These are phyloP conservation scores for Urtica urens DNA, from an alignment of 306 rosid genomes.

Conservation along the genomic window DNA sequence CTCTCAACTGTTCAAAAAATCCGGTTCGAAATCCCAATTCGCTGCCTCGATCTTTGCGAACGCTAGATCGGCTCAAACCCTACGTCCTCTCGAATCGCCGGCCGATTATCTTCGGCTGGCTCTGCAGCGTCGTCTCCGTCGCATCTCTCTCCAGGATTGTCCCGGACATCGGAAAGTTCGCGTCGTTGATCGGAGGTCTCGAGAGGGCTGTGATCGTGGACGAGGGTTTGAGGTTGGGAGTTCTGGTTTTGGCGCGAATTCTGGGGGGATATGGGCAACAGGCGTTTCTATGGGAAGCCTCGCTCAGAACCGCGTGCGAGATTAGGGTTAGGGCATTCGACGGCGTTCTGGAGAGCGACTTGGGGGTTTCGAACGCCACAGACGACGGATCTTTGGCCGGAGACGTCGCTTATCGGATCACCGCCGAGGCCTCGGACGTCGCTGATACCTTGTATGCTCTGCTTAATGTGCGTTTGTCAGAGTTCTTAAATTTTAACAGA, in stretches of 20 bases:
- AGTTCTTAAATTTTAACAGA: neutral
- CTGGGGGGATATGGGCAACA: constrained; percentile 57
- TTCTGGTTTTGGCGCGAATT: constrained; percentile 37
- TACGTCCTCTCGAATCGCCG: constrained; percentile 29
- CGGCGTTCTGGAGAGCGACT: constrained; percentile 46
- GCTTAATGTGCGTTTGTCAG: constrained; percentile 48
- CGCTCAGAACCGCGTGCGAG: constrained; percentile 42
- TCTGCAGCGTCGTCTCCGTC: constrained; percentile 62
- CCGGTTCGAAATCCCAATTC: constrained; percentile 9
- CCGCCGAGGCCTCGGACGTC: constrained; percentile 78
- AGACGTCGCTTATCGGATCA: constrained; percentile 64
- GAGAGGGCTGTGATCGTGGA: constrained; percentile 7
- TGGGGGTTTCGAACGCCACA: constrained; percentile 41
- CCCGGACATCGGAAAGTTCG: constrained; percentile 27
- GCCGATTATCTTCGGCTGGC: constrained; percentile 57
- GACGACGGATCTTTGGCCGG: constrained; percentile 36
- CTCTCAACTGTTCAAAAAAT: constrained; percentile 13
- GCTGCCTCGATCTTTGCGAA: constrained; percentile 19
- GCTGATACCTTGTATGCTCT: constrained; percentile 51
- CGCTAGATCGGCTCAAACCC: constrained; percentile 39
- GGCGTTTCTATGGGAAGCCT: constrained; percentile 75
- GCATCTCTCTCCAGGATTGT: constrained; percentile 47
- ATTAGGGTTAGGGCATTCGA: constrained; percentile 49
- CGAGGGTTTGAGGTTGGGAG: constrained; percentile 34
- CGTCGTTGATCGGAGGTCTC: constrained; percentile 19